These are phyloP conservation scores for Coemansia guatemalensis DNA, from an alignment of 192 early-diverging fungal species.

Conservation along the genomic window DNA sequence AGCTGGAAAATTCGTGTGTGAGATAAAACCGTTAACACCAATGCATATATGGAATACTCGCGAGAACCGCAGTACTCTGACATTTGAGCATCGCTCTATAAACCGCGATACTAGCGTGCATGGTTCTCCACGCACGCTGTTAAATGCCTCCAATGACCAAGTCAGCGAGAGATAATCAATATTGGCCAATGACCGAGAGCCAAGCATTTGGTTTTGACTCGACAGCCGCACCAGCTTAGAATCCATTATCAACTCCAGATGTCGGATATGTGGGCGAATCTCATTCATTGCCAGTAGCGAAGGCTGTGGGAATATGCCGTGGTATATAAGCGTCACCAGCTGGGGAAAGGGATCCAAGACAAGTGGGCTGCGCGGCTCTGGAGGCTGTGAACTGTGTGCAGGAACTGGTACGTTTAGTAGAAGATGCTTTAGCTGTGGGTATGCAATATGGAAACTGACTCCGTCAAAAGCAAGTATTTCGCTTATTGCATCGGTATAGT, in stretches of 20 bases:
- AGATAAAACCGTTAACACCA: neutral
- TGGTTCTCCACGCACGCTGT: neutral
- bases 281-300: neutral
- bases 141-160: neutral
- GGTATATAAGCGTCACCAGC: neutral
- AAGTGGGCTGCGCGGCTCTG: neutral
- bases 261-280: neutral
- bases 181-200: neutral
- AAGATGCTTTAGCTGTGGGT: neutral
- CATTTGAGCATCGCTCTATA: neutral
- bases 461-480: neutral
- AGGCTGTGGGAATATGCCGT: neutral
- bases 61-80: neutral
- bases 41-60: neutral
- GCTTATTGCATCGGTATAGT: neutral
- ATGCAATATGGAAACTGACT: neutral
- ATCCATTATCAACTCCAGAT: neutral
- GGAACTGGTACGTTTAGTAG: neutral
- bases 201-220: neutral
- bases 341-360: neutral
- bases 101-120: neutral
- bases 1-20: neutral
- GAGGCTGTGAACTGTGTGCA: neutral
- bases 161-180: neutral
- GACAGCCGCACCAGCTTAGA: neutral